Evolutionary conservation across 2,329 filamentous ascomycete genomes (phyloP).

Genomic region (Lachnellula hyalina): DNA sequence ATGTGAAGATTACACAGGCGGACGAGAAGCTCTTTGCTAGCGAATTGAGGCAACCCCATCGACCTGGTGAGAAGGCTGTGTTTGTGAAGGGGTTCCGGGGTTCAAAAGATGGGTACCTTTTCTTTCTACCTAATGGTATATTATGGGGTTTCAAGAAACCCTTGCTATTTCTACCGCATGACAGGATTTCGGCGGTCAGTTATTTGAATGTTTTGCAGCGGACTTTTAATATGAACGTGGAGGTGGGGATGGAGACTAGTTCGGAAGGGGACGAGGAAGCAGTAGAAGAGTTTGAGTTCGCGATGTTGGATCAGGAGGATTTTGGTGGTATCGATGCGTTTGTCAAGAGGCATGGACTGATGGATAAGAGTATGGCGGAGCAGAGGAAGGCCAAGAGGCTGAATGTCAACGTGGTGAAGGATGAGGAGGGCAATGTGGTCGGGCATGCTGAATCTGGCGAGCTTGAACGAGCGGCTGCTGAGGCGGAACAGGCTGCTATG

Average conservation of each 20-base stretch:
- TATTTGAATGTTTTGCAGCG: slow-evolving; percentile 63
- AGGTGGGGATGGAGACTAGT: slow-evolving; percentile 42
- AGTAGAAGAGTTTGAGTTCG: slow-evolving; percentile 60
- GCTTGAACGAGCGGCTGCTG: slow-evolving; percentile 28
- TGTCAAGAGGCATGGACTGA: slow-evolving; percentile 54
- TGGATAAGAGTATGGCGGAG: slow-evolving; percentile 65
- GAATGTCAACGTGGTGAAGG: slow-evolving; percentile 47
- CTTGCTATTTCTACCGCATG: slow-evolving; percentile 57
- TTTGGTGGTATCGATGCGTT: slow-evolving; percentile 61
- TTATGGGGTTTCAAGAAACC: slow-evolving; percentile 69
- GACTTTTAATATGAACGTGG: slow-evolving; percentile 63
- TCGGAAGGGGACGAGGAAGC: slow-evolving; percentile 29
- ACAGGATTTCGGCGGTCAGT: slow-evolving; percentile 56
- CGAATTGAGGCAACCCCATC: slow-evolving; percentile 49
- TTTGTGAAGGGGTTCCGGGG: slow-evolving; percentile 63
- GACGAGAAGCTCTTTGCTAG: slow-evolving; percentile 55
- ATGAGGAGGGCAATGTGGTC: slow-evolving; percentile 35
- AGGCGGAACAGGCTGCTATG: slow-evolving; percentile 39
- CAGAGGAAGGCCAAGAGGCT: slow-evolving; percentile 59
- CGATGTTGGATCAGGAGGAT: slow-evolving; percentile 66
- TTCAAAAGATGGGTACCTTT: slow-evolving; percentile 63
- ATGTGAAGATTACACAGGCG: slow-evolving; percentile 45
- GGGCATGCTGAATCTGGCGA: slow-evolving; percentile 36
- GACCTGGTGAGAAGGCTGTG: slow-evolving; percentile 56
- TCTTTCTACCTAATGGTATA: slow-evolving; percentile 62